Base-by-base conservation (phyloP, 306 rosid genomes). In the Castanea crenata region DNA sequence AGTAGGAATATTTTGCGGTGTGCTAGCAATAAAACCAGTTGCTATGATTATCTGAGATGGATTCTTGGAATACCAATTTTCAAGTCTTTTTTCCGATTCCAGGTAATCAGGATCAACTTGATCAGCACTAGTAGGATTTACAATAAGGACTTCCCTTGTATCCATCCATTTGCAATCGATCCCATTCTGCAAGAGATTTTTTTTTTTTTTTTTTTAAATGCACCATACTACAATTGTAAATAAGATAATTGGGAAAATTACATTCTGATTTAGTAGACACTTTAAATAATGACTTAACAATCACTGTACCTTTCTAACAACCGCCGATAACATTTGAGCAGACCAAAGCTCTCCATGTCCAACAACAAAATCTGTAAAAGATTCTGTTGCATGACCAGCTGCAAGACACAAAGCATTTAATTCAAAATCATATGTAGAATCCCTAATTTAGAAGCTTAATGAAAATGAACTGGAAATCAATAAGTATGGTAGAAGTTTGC, bases 321-420 rank as follows among this genome's bases (percentile, higher is more conserved):
- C 90, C 73, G 84, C 77, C 52, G 98, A 93, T 87, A 95, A 65
- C 90, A 95, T 71, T 76, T 93, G 95, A 59, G 98, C 99, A 76
- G 97, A 95, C 99, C 99, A 95, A 79, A 95, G 88, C 78, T 95
- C 99, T 78, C 99, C 99, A n/a, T 95, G 94, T 35, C 99, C 99
- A 27, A 95, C 99, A 79, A 95, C 97, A 89, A 95, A 95, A 84
- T 95, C 99, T 51, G 92, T 75, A 82, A 95, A 95, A 69, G 99
- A 95, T 85, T 95, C 99, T 11, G 97, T 95, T 32, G 93, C 97
- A 89, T 95, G 97, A 86, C 99, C 98, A 84, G 99, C 99, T 95
- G 97, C 89, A 83, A 85, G 81, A 73, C 61, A 84, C 69, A 70
- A 81, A 69, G 69, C 32, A 79, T 29, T 71, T 81, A 70, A 81